Evolutionary conservation across 2,329 filamentous ascomycete species (phyloP), one percentile per base, ranked within the genome.

Genomic region (Fusarium anthophilum): DNA sequence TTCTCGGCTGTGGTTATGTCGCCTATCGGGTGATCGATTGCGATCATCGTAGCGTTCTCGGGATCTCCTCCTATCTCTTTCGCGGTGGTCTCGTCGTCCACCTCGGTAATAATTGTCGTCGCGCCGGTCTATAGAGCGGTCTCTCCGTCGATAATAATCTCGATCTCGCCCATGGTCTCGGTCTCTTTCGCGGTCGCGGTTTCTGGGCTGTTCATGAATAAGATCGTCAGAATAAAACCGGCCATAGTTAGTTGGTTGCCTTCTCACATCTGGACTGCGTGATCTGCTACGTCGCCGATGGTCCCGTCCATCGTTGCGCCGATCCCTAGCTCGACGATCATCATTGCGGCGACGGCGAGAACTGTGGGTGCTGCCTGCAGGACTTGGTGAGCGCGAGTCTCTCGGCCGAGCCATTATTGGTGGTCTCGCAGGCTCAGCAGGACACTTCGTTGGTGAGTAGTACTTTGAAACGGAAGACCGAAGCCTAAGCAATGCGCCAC

Each of bases 331-430:
- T 82, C 83, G 89, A 82, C 90, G 90, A 77, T 84, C 86, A 82
- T 89, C 88, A 84, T 91, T 89, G 79, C 88, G 88, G 80, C 84
- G 90, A 85, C 90, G 92, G 86, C 91, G 91, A 81, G 91, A 90
- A 84, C 91, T 91, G 84, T 90, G 88, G 82, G 93, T 91, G 88
- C 93, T 94, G 91, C 93, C 93, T 95, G 92, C 91, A 92, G 93
- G 93, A 91, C 92, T 94, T 93, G 93, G 94, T 95, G 93, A 96
- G 93, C 93, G 89, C 86, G 89, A 89, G 87, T 89, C 88, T 88
- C 87, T 90, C 85, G 86, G 88, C 84, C 88, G 89, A 89, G 88
- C 88, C 89, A 91, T 91, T 75, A 75, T 81, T 80, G 79, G 63
- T 79, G 80, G 80, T 81, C 81, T 83, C 81, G 81, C 78, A 80